Evolutionary conservation across 2,329 filamentous ascomycete genomes (phyloP), one percentile per base, ranked within the genome.

Genomic region (Ophiocordyceps camponoti-leonardi): DNA sequence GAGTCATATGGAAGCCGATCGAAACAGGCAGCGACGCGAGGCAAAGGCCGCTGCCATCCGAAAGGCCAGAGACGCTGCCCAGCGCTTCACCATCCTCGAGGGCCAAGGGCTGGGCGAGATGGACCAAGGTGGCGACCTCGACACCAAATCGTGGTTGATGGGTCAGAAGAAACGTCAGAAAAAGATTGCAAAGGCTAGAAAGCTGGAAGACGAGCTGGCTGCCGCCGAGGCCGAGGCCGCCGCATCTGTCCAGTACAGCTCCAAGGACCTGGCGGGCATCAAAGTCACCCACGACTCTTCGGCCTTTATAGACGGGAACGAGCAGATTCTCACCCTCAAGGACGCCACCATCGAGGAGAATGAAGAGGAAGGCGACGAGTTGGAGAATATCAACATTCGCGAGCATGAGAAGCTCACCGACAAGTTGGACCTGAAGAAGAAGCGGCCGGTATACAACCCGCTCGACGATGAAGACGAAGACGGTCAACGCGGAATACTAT

Each of bases 251-350:
- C 62, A 90, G 55, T 94, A 95, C 61, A 88, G 85, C 1, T 77
- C 86, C 4, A 82, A 83, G 49, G 88, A 96, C 58, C 69, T 96
- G 43, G 83, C 86, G 0, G 92, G 90, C 35, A 80, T 98, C 54
- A 92, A 86, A 59, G 90, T 98, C 45, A 88, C 81, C 5, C 92
- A 98, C 60, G 86, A 94, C 59, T 64, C 88, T 48, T 77, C 76
- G 5, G 76, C 84, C 20, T 90, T 98, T 50, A 79, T 85, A 22
- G 86, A 86, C 45, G 82, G 77, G 18, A 80, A 85, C 48, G 88
- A 94, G 48, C 87, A 96, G 58, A 79, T 98, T 30, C 69, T 98
- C 45, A 95, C 90, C 0, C 73, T 98, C n/a, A 95, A 94, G 58
- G 92, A 98, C 63, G 77, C 83, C 1, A 86, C 84, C 1, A 86